phyloP scores from a whole-genome alignment of 768 basidiomycete genomes.

The Collybia sordida region DNA sequence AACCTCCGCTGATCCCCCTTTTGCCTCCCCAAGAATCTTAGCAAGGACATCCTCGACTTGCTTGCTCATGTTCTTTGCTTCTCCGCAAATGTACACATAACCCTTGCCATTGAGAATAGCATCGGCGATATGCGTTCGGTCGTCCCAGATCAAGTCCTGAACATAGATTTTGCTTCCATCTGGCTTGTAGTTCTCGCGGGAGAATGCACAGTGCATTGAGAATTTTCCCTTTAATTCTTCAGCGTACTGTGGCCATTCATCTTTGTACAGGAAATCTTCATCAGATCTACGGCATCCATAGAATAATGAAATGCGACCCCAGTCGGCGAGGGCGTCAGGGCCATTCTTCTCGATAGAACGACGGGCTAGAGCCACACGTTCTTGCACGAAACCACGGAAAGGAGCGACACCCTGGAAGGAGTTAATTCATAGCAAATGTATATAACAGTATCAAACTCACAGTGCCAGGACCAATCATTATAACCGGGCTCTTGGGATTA shows the following conservation, averaged over 20 bases:
- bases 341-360: constrained; percentile 96
- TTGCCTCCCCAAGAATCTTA: constrained; percentile 85
- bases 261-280: constrained; percentile 92
- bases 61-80: constrained; percentile 95
- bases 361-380: constrained; percentile 93
- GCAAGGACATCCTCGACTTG: constrained; percentile 90
- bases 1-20: constrained; percentile 84
- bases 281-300: constrained; percentile 91
- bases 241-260: constrained; percentile 90
- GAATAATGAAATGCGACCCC: constrained; percentile 94
- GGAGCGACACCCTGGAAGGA: constrained; percentile 87
- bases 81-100: constrained; percentile 97
- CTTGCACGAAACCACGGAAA: constrained; percentile 98
- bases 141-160: constrained; percentile 94
- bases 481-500: constrained; percentile 96
- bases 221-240: constrained; percentile 92
- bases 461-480: constrained; percentile 99
- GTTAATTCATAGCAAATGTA: constrained; percentile 7
- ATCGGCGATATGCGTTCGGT: constrained; percentile 78
- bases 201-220: constrained; percentile 85
- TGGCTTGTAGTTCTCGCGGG: constrained; percentile 85
- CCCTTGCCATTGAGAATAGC: constrained; percentile 93
- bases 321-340: constrained; percentile 87
- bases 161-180: constrained; percentile 98
- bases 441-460: constrained; percentile 48